These are phyloP conservation scores for Penicillium dipodomyicola DNA, from an alignment of 495 filamentous ascomycete genomes.

Conservation along the genomic window DNA sequence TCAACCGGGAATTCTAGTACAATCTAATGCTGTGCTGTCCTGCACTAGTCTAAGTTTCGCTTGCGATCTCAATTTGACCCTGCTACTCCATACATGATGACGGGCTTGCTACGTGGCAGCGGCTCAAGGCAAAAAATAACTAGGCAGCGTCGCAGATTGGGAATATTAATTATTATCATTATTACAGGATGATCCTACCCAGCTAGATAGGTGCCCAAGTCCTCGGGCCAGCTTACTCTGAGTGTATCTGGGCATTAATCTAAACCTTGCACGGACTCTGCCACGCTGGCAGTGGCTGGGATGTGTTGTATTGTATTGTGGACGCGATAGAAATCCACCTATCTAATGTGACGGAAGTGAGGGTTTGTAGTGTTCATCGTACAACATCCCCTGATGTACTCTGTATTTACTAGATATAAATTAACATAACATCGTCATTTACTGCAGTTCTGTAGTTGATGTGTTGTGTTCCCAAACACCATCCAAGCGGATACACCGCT, in stretches of 20 bases:
- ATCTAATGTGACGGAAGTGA: not conserved
- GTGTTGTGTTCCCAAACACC: not conserved
- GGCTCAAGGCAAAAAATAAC: conserved; percentile 13
- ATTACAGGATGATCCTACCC: not conserved
- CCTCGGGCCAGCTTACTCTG: not conserved
- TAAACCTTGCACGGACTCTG: conserved; percentile 25
- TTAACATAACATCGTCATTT: not conserved
- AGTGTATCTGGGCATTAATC: not conserved
- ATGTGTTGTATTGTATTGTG: not conserved
- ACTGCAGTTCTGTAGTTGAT: not conserved
- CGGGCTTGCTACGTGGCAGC: conserved; percentile 26
- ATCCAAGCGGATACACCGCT: conserved; percentile 18
- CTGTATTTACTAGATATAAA: too few species aligned
- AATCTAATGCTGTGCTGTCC: conserved; percentile 16
- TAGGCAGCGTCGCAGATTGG: not conserved
- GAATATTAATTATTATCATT: too few species aligned
- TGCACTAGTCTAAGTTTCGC: not conserved
- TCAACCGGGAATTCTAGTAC: not conserved
- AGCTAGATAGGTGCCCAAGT: conserved; percentile 4
- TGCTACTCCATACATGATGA: not conserved
- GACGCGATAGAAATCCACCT: not conserved
- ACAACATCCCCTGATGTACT: too few species aligned
- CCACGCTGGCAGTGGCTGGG: conserved; percentile 25
- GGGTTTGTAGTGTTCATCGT: not conserved
- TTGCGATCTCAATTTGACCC: not conserved